phyloP scores from a whole-genome alignment of 208 protist species.

The Wallacemonas sp. region DNA sequence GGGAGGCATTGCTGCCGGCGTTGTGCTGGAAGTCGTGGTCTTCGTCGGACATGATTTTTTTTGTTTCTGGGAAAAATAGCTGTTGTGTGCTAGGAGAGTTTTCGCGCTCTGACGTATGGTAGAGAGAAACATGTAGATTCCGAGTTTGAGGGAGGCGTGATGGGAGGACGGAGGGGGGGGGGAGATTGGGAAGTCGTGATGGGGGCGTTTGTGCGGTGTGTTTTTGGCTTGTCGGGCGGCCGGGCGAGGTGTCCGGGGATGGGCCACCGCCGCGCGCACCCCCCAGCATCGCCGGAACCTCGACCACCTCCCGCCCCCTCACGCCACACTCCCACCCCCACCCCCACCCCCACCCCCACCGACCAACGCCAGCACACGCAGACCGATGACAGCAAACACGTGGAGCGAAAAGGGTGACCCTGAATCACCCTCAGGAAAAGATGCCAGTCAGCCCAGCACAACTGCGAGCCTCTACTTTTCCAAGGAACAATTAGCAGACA shows the following conservation, averaged over 20 bases:
- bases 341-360: not conserved
- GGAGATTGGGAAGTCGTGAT: too few relatives aligned
- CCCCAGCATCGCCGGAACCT: too few relatives aligned
- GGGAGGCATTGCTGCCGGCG: constrained; percentile 65
- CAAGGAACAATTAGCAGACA: constrained; percentile 14
- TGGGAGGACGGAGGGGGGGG: too few relatives aligned
- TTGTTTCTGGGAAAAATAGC: not conserved
- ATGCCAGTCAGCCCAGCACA: too few relatives aligned
- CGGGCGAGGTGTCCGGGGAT: too few relatives aligned
- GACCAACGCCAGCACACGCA: not conserved
- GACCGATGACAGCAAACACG: not conserved
- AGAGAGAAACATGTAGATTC: too few relatives aligned
- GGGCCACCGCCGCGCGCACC: too few relatives aligned
- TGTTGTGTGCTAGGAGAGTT: not conserved
- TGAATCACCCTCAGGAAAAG: not conserved
- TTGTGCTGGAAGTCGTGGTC: constrained; percentile 81
- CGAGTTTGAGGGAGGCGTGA: too few relatives aligned
- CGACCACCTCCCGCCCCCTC: too few relatives aligned
- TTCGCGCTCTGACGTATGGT: not conserved
- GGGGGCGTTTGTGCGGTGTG: too few relatives aligned
- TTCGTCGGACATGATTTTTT: constrained; percentile 63
- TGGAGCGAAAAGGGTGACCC: not conserved
- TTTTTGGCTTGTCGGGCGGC: too few relatives aligned
- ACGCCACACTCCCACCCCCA: not conserved
- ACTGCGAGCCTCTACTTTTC: not conserved